Conservation (phyloP, 1,139 yeast species). For the Yamadazyma dushanensis region DNA sequence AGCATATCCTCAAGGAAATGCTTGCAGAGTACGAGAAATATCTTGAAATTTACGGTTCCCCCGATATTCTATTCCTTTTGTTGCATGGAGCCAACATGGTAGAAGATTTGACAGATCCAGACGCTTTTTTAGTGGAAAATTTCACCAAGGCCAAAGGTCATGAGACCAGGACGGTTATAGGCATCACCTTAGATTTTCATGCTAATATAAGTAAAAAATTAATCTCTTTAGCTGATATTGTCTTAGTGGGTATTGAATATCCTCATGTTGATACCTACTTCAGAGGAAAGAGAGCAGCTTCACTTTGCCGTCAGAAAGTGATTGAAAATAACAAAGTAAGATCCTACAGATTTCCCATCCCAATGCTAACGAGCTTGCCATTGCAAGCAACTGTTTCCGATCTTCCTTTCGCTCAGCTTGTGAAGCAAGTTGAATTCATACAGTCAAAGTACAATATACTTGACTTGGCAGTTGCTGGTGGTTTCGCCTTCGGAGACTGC, state of each 20-base stretch:
- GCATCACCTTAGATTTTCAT: slow-evolving; percentile 12
- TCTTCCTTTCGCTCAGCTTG: slow-evolving; percentile 5
- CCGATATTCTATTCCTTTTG: slow-evolving; percentile 11
- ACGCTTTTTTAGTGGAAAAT: slow-evolving; percentile 8
- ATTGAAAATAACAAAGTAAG: neutral
- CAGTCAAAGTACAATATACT: slow-evolving; percentile 2
- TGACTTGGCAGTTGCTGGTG: slow-evolving; percentile 10
- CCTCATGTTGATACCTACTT: slow-evolving; percentile 11
- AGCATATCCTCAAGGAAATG: slow-evolving; percentile 7
- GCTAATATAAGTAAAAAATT: slow-evolving; percentile 10
- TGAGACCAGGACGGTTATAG: slow-evolving; percentile 6
- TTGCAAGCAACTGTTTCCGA: slow-evolving; percentile 10
- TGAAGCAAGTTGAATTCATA: slow-evolving; percentile 4
- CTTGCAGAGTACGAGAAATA: slow-evolving; percentile 7
- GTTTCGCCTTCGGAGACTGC: slow-evolving; percentile 13
- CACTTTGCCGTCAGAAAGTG: slow-evolving; percentile 3
- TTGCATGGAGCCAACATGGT: slow-evolving; percentile 13
- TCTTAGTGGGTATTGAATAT: slow-evolving; percentile 9
- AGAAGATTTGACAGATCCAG: slow-evolving; percentile 9
- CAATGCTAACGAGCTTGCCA: slow-evolving; percentile 8
- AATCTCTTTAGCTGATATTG: slow-evolving; percentile 6
- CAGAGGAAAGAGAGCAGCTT: slow-evolving; percentile 6
- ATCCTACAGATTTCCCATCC: slow-evolving; percentile 7
- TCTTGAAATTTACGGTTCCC: slow-evolving; percentile 7
- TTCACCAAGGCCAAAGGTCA: slow-evolving; percentile 6